Evolutionary conservation across 2,329 filamentous ascomycete species (phyloP), one percentile per base, ranked within the genome.

Genomic region (Neocatenulostroma microsporum): DNA sequence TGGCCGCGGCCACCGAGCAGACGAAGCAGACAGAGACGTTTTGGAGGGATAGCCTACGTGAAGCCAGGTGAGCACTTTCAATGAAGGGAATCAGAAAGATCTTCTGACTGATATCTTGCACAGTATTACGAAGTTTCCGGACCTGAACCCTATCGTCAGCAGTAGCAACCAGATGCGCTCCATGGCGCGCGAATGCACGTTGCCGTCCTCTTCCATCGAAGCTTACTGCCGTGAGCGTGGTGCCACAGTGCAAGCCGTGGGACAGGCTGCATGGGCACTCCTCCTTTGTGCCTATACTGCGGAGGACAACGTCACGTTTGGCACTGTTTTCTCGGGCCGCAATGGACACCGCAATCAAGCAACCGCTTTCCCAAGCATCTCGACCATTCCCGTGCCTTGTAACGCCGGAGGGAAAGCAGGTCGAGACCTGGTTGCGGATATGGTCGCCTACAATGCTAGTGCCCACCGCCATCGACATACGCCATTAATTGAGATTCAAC

Each of bases 221-320:
- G 49, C 58, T 1, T 64, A 64, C 8, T 83, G 82, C 32, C 71
- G 68, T 24, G 44, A 61, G 2, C 59, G 68, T 0, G 77, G 78
- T n/a, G 68, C 82, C n/a, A 84, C 84, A 0, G 58, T 93, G 10
- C 86, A 93, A 58, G 79, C 81, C 3, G 72, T 77, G 2, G 73
- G 84, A 0, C 82, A 94, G 56, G 80, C 79, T 3, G 75, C 84
- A 2, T 95, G 88, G 88, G 72, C 81, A 2, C 70, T 78, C 6
- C 53, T 95, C 0, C 67, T 95, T 0, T 71, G 82, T 0, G 74
- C 79, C 0, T 94, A 94, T 50, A 71, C 80, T 11, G 87, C 86
- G 1, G 86, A 94, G 53, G 53, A 64, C 3, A 71, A 71, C 5
- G 78, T 91, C 1, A 80, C 80, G 0, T 94, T 91, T 55, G 89